Conservation (phyloP, 1,284 basidiomycete species). For the Erythrobasidium hasegawianum region DNA sequence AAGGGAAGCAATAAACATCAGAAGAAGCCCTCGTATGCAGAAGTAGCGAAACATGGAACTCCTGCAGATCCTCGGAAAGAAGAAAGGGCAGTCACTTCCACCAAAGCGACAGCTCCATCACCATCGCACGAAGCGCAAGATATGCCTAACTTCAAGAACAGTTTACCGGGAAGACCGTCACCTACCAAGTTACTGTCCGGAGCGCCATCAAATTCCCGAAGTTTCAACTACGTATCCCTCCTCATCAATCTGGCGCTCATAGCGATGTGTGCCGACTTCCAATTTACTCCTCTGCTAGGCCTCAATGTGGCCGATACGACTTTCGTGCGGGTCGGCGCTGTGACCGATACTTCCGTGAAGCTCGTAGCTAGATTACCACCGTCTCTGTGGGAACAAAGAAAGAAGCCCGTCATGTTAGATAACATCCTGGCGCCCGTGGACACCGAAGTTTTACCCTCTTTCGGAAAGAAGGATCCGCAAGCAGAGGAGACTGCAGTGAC, state of each 20-base stretch:
- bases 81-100: too few species aligned
- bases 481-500: too few species aligned
- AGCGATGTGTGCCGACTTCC: slow-evolving; percentile 36
- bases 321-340: slow-evolving; percentile 65
- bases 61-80: too few species aligned
- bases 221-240: slow-evolving; percentile 33
- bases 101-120: too few species aligned
- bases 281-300: slow-evolving; percentile 39
- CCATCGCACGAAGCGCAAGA: too few species aligned
- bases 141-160: too few species aligned
- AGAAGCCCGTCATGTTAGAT: too few species aligned
- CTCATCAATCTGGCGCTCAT: slow-evolving; percentile 39
- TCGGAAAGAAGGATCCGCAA: too few species aligned
- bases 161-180: slow-evolving; percentile 24
- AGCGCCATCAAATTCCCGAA: slow-evolving; percentile 1
- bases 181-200: slow-evolving; percentile 22
- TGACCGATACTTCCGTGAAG: slow-evolving; percentile 62
- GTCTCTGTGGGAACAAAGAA: slow-evolving; percentile 1
- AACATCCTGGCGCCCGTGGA: too few species aligned
- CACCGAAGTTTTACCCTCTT: too few species aligned
- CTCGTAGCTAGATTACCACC: slow-evolving; percentile 61
- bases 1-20: not conserved
- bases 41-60: not conserved
- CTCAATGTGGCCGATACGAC: slow-evolving; percentile 53
- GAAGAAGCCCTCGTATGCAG: slow-evolving; percentile 24